phyloP scores from a whole-genome alignment of 805 yeast genomes.

The Candida insectorum region DNA sequence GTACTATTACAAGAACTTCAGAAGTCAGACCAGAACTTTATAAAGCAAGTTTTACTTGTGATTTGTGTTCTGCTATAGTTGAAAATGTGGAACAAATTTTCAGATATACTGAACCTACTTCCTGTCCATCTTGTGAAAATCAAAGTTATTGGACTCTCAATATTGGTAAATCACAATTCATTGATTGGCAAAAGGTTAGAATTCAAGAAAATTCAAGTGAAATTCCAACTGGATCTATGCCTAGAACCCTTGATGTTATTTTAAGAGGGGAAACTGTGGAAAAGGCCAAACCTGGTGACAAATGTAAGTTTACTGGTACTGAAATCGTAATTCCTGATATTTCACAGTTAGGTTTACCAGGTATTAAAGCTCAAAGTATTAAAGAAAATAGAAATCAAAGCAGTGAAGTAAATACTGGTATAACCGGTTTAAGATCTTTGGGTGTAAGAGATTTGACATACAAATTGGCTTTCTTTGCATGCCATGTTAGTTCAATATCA shows the following conservation, averaged over 20 bases:
- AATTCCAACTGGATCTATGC: slow-evolving; percentile 98
- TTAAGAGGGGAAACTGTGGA: slow-evolving; percentile 93
- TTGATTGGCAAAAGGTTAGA: slow-evolving; percentile 96
- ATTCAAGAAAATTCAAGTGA: slow-evolving; percentile 96
- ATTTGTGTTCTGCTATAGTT: slow-evolving; percentile 76
- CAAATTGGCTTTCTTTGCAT: slow-evolving; percentile 85
- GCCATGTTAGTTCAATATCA: slow-evolving; percentile 73
- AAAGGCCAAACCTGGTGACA: slow-evolving; percentile 95
- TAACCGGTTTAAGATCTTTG: slow-evolving; percentile 81
- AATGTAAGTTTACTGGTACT: slow-evolving; percentile 89
- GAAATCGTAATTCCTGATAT: slow-evolving; percentile 95
- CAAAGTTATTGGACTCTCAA: slow-evolving; percentile 82
- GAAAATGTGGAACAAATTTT: slow-evolving; percentile 91
- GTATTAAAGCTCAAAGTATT: slow-evolving; percentile 81
- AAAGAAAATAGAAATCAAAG: slow-evolving; percentile 59
- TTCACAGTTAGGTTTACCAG: slow-evolving; percentile 90
- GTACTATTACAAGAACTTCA: slow-evolving; percentile 93
- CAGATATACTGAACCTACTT: slow-evolving; percentile 90
- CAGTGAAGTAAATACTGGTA: slow-evolving; percentile 79
- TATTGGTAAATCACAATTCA: slow-evolving; percentile 77
- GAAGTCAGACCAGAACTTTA: slow-evolving; percentile 95
- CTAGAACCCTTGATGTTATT: slow-evolving; percentile 90
- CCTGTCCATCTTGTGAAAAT: slow-evolving; percentile 87
- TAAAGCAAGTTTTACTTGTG: slow-evolving; percentile 86
- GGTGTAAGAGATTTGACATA: slow-evolving; percentile 95